These are phyloP conservation scores for Heliamphora pulchella DNA, from an alignment of 179 eudicot genomes.

Conservation along the genomic window DNA sequence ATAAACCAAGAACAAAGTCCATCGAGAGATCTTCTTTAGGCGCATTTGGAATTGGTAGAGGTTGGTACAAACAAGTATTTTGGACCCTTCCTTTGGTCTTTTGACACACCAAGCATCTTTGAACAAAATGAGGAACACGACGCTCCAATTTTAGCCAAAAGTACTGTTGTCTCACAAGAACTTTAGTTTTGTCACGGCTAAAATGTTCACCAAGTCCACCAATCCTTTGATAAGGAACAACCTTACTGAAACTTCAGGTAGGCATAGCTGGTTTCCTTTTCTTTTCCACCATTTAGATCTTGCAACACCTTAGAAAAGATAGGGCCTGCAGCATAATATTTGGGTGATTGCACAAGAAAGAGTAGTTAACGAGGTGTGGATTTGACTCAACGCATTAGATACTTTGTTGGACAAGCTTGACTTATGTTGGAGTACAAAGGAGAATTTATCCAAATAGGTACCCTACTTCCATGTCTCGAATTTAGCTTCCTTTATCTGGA, in stretches of 20 bases:
- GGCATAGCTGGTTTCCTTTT: not conserved
- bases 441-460: not conserved
- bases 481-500: not conserved
- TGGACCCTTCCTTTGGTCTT: constrained; percentile 5
- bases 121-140: not conserved
- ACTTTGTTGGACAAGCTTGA: not conserved
- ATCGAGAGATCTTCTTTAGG: constrained; percentile 1
- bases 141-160: not conserved
- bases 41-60: not conserved
- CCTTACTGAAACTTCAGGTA: not conserved
- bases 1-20: not conserved
- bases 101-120: not conserved
- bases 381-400: not conserved
- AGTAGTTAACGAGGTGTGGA: not conserved
- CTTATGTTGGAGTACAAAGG: not conserved
- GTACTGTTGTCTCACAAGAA: not conserved
- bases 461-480: not conserved
- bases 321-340: not conserved
- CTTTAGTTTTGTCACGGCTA: not conserved
- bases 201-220: constrained; percentile 10
- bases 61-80: not conserved
- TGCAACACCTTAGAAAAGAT: not conserved
- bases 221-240: not conserved
- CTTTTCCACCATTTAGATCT: not conserved
- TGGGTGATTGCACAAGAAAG: not conserved